Percentiles rank a stretch among this genome's conserved stretches.
phyloP scores from a whole-genome alignment of 2,329 filamentous ascomycete species.

The Fusarium nurragi region DNA sequence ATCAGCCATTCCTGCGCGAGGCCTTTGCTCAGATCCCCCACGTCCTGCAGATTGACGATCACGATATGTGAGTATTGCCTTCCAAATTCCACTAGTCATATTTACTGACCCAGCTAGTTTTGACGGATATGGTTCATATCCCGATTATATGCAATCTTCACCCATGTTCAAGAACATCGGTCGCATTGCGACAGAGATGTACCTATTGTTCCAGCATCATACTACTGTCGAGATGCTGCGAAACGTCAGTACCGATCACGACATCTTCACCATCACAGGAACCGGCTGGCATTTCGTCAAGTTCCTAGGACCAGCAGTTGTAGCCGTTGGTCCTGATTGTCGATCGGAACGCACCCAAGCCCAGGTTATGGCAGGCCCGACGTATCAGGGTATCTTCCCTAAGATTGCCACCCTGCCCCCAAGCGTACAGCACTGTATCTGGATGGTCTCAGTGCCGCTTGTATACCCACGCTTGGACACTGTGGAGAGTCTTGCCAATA shows the following conservation, averaged over 20 bases:
- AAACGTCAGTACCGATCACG: slow-evolving; percentile 85
- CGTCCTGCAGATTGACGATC: slow-evolving; percentile 91
- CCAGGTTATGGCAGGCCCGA: slow-evolving; percentile 94
- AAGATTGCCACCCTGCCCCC: slow-evolving; percentile 91
- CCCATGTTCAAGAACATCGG: slow-evolving; percentile 99
- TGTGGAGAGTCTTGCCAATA: slow-evolving; percentile 89
- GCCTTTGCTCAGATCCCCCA: slow-evolving; percentile 98
- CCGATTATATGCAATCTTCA: slow-evolving; percentile 97
- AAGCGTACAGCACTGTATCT: slow-evolving; percentile 94
- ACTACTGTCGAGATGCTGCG: slow-evolving; percentile 93
- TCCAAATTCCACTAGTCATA: neutral
- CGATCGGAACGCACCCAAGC: slow-evolving; percentile 89
- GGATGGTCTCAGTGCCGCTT: slow-evolving; percentile 92
- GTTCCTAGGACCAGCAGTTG: slow-evolving; percentile 89
- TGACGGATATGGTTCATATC: slow-evolving; percentile 96
- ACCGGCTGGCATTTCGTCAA: slow-evolving; percentile 99
- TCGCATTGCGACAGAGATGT: slow-evolving; percentile 95
- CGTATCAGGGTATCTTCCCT: slow-evolving; percentile 96
- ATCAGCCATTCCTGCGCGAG: slow-evolving; percentile 92
- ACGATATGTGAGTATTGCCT: slow-evolving; percentile 83
- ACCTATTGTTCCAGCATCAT: slow-evolving; percentile 97
- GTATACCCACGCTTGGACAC: slow-evolving; percentile 92
- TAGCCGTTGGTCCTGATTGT: slow-evolving; percentile 89
- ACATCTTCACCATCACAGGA: slow-evolving; percentile 97
- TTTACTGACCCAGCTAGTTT: slow-evolving; percentile 67